Percentiles rank a stretch among this genome's conserved stretches.
phyloP scores from a whole-genome alignment of 371 early-diverging fungal genomes.

The Apophysomyces sp. region DNA sequence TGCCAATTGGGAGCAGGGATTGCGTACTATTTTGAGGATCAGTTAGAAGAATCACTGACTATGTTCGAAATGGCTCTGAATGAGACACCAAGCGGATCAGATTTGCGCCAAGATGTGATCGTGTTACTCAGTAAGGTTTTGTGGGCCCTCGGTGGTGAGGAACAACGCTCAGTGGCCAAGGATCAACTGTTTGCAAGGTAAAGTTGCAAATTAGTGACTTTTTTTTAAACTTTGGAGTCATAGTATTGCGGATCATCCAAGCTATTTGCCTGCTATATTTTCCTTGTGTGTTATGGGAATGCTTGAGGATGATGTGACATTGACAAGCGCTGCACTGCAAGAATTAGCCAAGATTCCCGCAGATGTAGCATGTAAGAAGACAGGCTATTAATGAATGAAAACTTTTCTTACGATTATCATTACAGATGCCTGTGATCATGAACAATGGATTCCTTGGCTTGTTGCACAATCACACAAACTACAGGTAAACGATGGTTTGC shows the following conservation, averaged over 20 bases:
- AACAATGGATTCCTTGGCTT: slow-evolving; percentile 35
- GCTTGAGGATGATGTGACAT: slow-evolving; percentile 65
- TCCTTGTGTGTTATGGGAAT: slow-evolving; percentile 81
- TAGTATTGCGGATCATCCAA: slow-evolving; percentile 56
- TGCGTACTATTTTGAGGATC: slow-evolving; percentile 72
- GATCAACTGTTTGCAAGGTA: slow-evolving; percentile 73
- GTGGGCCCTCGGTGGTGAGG: slow-evolving; percentile 82
- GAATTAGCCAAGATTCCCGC: slow-evolving; percentile 68
- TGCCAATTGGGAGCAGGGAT: slow-evolving; percentile 70
- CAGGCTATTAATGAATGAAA: not conserved
- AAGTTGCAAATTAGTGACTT: slow-evolving; percentile 4
- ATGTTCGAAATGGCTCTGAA: slow-evolving; percentile 74
- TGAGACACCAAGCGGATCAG: slow-evolving; percentile 47
- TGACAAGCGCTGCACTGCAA: slow-evolving; percentile 74
- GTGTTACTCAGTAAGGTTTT: slow-evolving; percentile 82
- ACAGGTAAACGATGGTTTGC: slow-evolving; percentile 21
- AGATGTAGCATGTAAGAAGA: slow-evolving; percentile 41
- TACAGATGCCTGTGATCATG: slow-evolving; percentile 35
- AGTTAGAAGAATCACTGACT: slow-evolving; percentile 65
- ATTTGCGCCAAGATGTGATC: slow-evolving; percentile 60
- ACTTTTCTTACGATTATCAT: not conserved
- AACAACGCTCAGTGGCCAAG: slow-evolving; percentile 78
- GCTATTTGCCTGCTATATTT: slow-evolving; percentile 69
- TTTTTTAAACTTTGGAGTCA: slow-evolving; percentile 2
- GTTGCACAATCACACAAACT: slow-evolving; percentile 35